Percentiles rank a stretch among this genome's conserved stretches.
Evolutionary conservation across 2,329 filamentous ascomycete species (phyloP).

Genomic region (Xylaria sp.): DNA sequence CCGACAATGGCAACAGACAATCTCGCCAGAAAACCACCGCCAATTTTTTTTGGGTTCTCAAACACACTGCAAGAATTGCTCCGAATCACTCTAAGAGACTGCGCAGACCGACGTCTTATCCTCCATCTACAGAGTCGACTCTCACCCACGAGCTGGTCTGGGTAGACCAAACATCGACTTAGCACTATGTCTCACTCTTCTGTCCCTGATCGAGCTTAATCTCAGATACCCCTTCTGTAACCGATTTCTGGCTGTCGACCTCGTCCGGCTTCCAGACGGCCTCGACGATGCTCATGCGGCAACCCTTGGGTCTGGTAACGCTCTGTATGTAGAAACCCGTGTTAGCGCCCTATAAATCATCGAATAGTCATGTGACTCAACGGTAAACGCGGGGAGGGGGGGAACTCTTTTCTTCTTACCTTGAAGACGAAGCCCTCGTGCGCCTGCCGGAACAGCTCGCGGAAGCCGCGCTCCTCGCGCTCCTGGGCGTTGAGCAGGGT

Average conservation of each 20-base stretch:
- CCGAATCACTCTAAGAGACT: not conserved
- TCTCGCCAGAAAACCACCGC: not conserved
- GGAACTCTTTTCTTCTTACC: constrained; percentile 36
- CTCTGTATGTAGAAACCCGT: too few species aligned
- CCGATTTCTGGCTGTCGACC: not conserved
- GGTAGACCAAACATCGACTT: not conserved
- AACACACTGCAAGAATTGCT: not conserved
- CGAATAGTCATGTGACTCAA: too few species aligned
- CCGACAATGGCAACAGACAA: not conserved
- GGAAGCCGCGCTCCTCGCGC: constrained; percentile 50
- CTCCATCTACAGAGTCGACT: not conserved
- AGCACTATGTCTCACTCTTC: not conserved
- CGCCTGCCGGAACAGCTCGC: constrained; percentile 46
- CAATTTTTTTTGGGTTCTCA: not conserved
- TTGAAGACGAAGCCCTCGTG: constrained; percentile 48
- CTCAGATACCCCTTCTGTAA: not conserved
- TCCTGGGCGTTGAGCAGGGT: constrained; percentile 55
- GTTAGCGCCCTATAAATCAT: too few species aligned
- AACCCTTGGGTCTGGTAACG: constrained; percentile 44
- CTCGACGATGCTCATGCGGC: constrained; percentile 53
- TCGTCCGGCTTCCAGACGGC: constrained; percentile 47
- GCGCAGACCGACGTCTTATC: not conserved
- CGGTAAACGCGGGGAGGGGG: not conserved
- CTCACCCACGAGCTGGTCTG: not conserved
- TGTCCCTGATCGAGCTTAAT: not conserved